Evolutionary conservation across 257 asterid genomes (phyloP).

Genomic region (Solanum chiquidenum): DNA sequence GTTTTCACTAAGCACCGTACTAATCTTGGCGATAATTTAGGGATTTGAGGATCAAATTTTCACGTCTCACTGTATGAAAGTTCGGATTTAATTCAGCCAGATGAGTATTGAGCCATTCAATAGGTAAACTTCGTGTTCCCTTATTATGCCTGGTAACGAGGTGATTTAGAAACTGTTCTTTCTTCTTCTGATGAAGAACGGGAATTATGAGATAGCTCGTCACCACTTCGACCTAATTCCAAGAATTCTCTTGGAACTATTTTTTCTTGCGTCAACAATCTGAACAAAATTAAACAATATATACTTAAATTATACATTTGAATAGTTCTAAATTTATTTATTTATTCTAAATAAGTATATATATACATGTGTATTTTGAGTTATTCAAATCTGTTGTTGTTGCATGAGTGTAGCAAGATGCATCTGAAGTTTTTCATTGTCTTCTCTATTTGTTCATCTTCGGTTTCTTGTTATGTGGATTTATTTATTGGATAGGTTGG

Average conservation of each 20-base stretch:
- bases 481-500: slow-evolving; percentile 40
- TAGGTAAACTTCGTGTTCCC: slow-evolving; percentile 10
- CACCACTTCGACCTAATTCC: neutral
- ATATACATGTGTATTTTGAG: neutral
- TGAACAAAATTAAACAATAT: too few relatives aligned
- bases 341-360: too few relatives aligned
- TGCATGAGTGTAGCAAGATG: too few relatives aligned
- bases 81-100: neutral
- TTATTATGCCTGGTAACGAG: too few relatives aligned
- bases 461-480: neutral
- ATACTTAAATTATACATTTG: too few relatives aligned
- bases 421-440: neutral
- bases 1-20: neutral
- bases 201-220: neutral
- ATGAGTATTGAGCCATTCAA: slow-evolving; percentile 23
- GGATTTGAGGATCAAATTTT: neutral
- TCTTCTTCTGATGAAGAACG: too few relatives aligned
- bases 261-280: too few relatives aligned
- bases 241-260: too few relatives aligned
- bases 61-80: neutral
- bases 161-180: too few relatives aligned
- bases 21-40: neutral
- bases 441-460: neutral
- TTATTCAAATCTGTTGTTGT: too few relatives aligned
- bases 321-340: too few relatives aligned